Base-by-base conservation (phyloP, 2,329 filamentous ascomycete genomes). In the Penicillium capsulatum region DNA sequence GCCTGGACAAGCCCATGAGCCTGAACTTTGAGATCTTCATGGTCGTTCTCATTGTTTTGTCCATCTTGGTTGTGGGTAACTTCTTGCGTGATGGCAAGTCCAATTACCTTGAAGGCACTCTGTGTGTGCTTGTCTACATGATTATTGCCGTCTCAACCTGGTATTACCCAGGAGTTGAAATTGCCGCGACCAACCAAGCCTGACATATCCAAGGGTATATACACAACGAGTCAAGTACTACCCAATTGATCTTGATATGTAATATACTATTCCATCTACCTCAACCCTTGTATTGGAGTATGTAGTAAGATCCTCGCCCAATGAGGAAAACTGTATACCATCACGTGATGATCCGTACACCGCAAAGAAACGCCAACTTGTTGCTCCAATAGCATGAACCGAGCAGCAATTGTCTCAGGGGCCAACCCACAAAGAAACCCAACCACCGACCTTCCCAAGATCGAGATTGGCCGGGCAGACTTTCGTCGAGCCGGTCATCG, bases 21-120 rank as follows among this genome's bases (percentile, higher is more conserved):
- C 72, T 95, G 36, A 83, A 88, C 59, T 95, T 95, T 60, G 85
- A 92, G 53, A 74, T 89, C 10, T 95, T 95, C 70, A 87, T 94
- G 68, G 76, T 94, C 14, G 77, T 84, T 40, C 75, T 94, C 48
- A 71, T 96, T 7, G 80, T 96, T 40, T 74, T 96, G 16, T 80
- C 86, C 17, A 91, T 95, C 54, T 72, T 96, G 29, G 87, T 89
- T 0, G 86, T 94, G 26, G 88, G 89, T 1, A 86, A 88, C 46
- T 94, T 95, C 66, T 68, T 96, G 38, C 75, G 88, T 34, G 90
- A 96, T 59, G 81, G 86, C 51, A 91, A 92, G 72, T 87, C 81
- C 45, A 94, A 95, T 59, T 96, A 94, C 58, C 76, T 96, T 3
- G 90, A 96, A 63, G 90, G 90, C 2, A 77, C 80, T 16, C 74